Conservation (phyloP, 768 basidiomycete species). For the Amyloporia xantha region DNA sequence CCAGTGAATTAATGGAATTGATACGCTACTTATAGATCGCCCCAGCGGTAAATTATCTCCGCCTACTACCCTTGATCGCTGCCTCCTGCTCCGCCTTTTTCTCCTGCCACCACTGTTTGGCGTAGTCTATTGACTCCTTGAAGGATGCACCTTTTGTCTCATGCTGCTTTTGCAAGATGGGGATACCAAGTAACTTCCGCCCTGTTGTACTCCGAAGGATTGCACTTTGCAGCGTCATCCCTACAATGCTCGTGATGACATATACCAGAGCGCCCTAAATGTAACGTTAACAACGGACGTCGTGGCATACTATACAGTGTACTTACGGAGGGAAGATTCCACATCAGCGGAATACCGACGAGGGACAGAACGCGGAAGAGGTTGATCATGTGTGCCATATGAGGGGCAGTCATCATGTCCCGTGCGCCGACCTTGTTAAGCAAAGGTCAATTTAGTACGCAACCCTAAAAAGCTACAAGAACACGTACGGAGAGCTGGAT, state of each 20-base stretch:
- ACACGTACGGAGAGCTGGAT: constrained; percentile 58
- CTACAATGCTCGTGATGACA: constrained; percentile 42
- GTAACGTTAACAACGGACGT: not conserved
- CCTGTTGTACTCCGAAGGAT: constrained; percentile 37
- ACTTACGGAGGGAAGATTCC: constrained; percentile 61
- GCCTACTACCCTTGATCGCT: not conserved
- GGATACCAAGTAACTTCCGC: constrained; percentile 33
- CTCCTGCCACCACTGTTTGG: constrained; percentile 14
- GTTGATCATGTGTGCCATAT: constrained; percentile 64
- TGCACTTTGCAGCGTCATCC: constrained; percentile 41
- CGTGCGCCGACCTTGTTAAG: constrained; percentile 42
- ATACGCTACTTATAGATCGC: not conserved
- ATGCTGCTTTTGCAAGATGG: constrained; percentile 15
- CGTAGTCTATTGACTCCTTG: constrained; percentile 20
- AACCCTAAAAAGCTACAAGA: not conserved
- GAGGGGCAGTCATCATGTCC: constrained; percentile 42
- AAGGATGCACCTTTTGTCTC: constrained; percentile 19
- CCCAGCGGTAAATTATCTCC: not conserved
- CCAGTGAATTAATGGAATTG: not conserved
- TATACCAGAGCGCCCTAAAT: constrained; percentile 52
- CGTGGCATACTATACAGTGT: not conserved
- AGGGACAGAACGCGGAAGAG: constrained; percentile 51
- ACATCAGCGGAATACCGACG: constrained; percentile 44
- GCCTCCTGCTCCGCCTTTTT: constrained; percentile 9
- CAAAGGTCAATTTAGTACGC: not conserved